Base-by-base conservation (phyloP, 2,329 filamentous ascomycete genomes). In the Sporothrix curviconia region DNA sequence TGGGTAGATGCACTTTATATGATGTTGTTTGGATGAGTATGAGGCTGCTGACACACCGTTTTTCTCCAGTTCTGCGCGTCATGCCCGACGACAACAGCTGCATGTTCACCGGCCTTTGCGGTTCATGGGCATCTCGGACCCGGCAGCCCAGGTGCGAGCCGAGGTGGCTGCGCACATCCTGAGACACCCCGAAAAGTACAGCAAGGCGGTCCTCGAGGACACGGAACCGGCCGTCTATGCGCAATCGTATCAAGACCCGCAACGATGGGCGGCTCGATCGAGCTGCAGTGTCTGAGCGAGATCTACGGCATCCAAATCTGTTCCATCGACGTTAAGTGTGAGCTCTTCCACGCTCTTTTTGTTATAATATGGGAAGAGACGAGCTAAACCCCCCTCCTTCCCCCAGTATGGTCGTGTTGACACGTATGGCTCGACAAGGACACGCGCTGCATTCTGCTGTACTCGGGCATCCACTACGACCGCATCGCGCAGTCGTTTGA, bases 21-120 rank as follows among this genome's bases (percentile, higher is more conserved):
- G n/a, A n/a, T n/a, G n/a, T n/a, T n/a, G n/a, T n/a, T n/a, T n/a
- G n/a, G n/a, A n/a, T n/a, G n/a, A n/a, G n/a, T n/a, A n/a, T 5
- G 7, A 9, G 7, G 7, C 17, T 49, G 8, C 30, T 39, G 25
- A 46, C 39, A 15, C 11, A 25, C n/a, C n/a, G n/a, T n/a, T n/a
- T 19, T 3, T 11, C 28, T 2, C 8, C 17, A 83, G 87, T 95
- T 8, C 80, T 96, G 17, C 86, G 92, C 14, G 89, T 97, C 52
- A 96, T 97, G 92, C 90, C 92, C 4, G 92, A 96, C 67, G 92
- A 97, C 71, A 96, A 96, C 71, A 90, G 86, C 59, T 97, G 92
- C 72, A 84, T 97, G 66, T 97, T 96, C 72, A 88, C 91, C 28
- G 92, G 92, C 0, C 85, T 97, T 47, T 89, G 89, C 15, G 87